Conservation (phyloP, 2,329 filamentous ascomycete species). For the Xylaria hypoxylon region DNA sequence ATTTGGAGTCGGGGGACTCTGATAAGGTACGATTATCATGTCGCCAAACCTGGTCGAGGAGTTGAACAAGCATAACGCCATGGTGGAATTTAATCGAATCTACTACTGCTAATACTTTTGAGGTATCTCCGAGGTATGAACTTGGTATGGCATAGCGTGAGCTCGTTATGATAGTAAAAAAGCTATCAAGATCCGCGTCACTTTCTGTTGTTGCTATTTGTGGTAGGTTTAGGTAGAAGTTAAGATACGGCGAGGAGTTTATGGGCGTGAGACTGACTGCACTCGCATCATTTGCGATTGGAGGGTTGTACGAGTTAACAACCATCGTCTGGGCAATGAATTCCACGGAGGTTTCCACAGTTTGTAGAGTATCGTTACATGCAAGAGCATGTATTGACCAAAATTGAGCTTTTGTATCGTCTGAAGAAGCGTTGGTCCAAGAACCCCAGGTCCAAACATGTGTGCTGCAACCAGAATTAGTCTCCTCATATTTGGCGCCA, state of each 20-base stretch:
- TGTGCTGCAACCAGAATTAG: slow-evolving; percentile 3
- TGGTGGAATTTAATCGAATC: slow-evolving; percentile 15
- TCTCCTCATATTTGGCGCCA: background rate
- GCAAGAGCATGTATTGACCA: slow-evolving; percentile 3
- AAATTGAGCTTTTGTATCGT: background rate
- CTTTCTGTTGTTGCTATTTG: background rate
- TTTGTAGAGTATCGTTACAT: slow-evolving; percentile 18
- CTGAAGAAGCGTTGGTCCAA: background rate
- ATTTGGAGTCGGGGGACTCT: background rate
- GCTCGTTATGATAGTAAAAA: slow-evolving; percentile 13
- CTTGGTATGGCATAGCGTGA: slow-evolving; percentile 10
- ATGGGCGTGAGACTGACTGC: background rate
- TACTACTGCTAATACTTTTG: slow-evolving; percentile 4
- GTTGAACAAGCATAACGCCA: slow-evolving; percentile 2
- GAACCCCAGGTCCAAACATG: slow-evolving; percentile 11
- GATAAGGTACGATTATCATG: background rate
- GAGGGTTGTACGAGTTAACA: background rate
- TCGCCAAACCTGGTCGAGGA: background rate
- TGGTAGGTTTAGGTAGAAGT: background rate
- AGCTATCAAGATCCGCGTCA: background rate
- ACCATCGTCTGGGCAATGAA: slow-evolving; percentile 1
- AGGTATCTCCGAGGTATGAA: slow-evolving; percentile 10
- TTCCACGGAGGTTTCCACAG: slow-evolving; percentile 7
- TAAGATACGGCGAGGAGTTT: background rate
- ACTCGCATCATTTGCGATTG: background rate